Evolutionary conservation across 1,139 yeast species (phyloP), one percentile per base, ranked within the genome.

Genomic region (Scheffersomyces parashehatae): DNA sequence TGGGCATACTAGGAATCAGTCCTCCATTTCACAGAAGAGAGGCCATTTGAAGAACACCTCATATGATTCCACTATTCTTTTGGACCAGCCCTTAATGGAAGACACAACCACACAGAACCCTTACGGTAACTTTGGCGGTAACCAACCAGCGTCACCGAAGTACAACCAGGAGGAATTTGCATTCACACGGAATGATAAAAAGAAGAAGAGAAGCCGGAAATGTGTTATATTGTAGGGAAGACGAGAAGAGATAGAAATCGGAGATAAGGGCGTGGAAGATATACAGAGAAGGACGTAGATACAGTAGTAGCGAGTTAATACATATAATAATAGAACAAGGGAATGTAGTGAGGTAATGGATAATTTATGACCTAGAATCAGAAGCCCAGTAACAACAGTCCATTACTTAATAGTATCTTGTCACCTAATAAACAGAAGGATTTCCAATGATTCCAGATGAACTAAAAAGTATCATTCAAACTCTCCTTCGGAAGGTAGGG

Each of bases 161-260:
- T 69, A 70, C 51, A 66, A 68, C 45, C 68, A 69, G 35, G 76
- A 73, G 41, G 78, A 73, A 55, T 71, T 71, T 56, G 75, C 70
- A 41, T 73, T 72, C 48, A 67, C 74, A 2, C 56, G 73, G 39
- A 58, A 66, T 38, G 65, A 65, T 38, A 51, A 56, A 40, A 66
- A 62, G 55, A 58, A 51, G 45, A 47, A 46, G 29, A 60, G 56
- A 62, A 39, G 50, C 45, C 60, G 59, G 43, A 62, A 53, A 48
- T 73, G 79, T 55, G 51, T 54, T 9, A 68, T 73, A 35, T 62
- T 73, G 49, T 72, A 57, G 52, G 40, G 15, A 26, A 36, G 36
- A 28, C 16, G 28, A n/a, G 38, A 29, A 35, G 37, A 32, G 12
- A 40, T 24, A 36, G 28, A 20, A 32, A 11, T 15, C 10, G 16